phyloP scores from a whole-genome alignment of 1,284 basidiomycete genomes.

The Phylloboletellus chloephorus region DNA sequence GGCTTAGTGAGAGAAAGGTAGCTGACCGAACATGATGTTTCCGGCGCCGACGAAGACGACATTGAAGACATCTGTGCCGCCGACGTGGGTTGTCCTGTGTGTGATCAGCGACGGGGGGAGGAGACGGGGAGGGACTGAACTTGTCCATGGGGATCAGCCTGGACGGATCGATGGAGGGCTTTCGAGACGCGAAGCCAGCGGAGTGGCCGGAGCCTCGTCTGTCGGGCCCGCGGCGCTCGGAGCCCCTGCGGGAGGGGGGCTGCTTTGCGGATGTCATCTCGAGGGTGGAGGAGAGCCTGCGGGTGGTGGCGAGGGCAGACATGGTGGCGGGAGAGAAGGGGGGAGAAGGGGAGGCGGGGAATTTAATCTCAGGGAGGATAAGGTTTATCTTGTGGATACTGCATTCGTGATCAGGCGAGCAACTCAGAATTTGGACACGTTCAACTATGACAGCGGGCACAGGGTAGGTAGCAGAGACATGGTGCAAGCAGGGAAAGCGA shows the following conservation, averaged over 20 bases:
- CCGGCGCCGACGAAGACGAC: constrained; percentile 90
- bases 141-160: constrained; percentile 75
- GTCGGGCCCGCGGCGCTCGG: constrained; percentile 34
- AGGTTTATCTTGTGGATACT: constrained; percentile 15
- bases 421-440: background rate
- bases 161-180: constrained; percentile 69
- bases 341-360: background rate
- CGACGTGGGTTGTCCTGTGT: constrained; percentile 48
- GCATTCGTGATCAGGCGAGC: constrained; percentile 6
- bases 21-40: constrained; percentile 88
- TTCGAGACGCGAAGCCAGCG: constrained; percentile 47
- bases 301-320: constrained; percentile 15
- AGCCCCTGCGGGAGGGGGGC: constrained; percentile 31
- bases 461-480: constrained; percentile 3
- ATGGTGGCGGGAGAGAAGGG: constrained; percentile 20
- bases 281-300: constrained; percentile 30
- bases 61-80: constrained; percentile 72
- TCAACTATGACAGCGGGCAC: constrained; percentile 5
- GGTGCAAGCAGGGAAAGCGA: constrained; percentile 10
- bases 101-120: constrained; percentile 9
- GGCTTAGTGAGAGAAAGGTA: constrained; percentile 4
- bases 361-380: constrained; percentile 18
- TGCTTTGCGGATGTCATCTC: constrained; percentile 33
- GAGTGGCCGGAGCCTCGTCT: constrained; percentile 42
- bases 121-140: constrained; percentile 35